Base-by-base conservation (phyloP, 371 early-diverging fungal genomes). In the Syncephalastrum racemosum region DNA sequence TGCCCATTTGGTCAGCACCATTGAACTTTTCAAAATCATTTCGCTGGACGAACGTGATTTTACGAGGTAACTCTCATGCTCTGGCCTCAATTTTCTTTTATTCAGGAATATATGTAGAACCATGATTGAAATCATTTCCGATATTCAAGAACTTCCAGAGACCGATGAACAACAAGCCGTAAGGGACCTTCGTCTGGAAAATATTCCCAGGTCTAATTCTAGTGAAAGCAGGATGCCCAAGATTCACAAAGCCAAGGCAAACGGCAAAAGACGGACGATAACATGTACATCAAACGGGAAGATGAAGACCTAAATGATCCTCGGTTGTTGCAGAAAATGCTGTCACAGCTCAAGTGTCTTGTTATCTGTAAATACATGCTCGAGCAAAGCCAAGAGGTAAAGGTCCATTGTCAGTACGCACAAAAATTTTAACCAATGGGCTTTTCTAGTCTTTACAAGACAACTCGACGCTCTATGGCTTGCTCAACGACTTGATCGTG, bases 41-140 rank as follows among this genome's bases (percentile, higher is more conserved):
- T 84, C 95, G 0, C 63, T 86, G 46, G 87, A 88, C 59, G 94
- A 93, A 62, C 80, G 83, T n/a, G 95, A 94, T 64, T 94, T 93
- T 67, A 90, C 89, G 7, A 83, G 90, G 74, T 84, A 66, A 50
- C 52, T n/a, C 4, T 19, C 5, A 19, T 3, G 25, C 19, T 43
- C n/a, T 15, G 31, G 15, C 4, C 16, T 4, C 14, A 41, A 6
- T 36, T 13, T 23, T 4, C 19, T 58, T 13, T 31, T 27, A 18
- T 24, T 19, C 16, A 51, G 23, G 27, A 39, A 46, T 43, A 4
- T 15, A 4, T 36, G 6, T 59, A 80, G 79, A 54, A 81, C 78
- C 15, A 86, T 92, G 68, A 84, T 90, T 43, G 93, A 94, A 64
- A 84, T 91, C 19, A 84, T 92, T 13, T 87, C 88, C 15, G 66